Percentiles rank a stretch among this genome's conserved stretches.
Conservation (phyloP, 208 protist species). For the Crithidia acanthocephali region DNA sequence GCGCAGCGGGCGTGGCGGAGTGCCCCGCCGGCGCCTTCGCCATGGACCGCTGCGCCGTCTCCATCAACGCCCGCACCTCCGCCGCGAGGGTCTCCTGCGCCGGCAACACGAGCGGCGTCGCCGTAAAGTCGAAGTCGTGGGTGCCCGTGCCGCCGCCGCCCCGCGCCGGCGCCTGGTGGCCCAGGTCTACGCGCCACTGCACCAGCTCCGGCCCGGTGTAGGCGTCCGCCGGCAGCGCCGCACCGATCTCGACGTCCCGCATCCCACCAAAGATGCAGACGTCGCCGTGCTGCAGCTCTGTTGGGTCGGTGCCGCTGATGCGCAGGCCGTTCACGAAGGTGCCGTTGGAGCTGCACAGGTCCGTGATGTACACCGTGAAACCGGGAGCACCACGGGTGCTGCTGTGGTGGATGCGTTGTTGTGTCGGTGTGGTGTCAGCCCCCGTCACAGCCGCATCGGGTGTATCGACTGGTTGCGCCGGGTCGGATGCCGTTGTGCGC, state of each 20-base stretch:
- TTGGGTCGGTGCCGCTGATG: conserved; percentile 45
- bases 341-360: conserved; percentile 88
- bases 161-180: too few species aligned
- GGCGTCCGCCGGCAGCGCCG: conserved; percentile 50
- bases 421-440: too few species aligned
- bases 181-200: conserved; percentile 66
- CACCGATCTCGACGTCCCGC: conserved; percentile 72
- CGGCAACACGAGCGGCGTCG: conserved; percentile 62
- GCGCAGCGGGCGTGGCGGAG: conserved; percentile 8
- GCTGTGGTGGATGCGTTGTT: too few species aligned
- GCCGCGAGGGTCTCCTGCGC: conserved; percentile 42
- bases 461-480: too few species aligned
- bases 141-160: background rate
- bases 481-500: background rate
- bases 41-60: conserved; percentile 48
- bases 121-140: conserved; percentile 48
- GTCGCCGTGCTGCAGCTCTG: conserved; percentile 65
- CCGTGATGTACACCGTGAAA: conserved; percentile 56
- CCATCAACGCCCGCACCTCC: conserved; percentile 50
- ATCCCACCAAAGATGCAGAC: conserved; percentile 84
- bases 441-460: too few species aligned
- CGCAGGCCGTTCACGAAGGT: conserved; percentile 87
- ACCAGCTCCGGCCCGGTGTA: conserved; percentile 71
- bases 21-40: background rate
- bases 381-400: background rate